Base-by-base conservation (phyloP, 2,329 filamentous ascomycete genomes). In the Botrytis pseudocinerea region DNA sequence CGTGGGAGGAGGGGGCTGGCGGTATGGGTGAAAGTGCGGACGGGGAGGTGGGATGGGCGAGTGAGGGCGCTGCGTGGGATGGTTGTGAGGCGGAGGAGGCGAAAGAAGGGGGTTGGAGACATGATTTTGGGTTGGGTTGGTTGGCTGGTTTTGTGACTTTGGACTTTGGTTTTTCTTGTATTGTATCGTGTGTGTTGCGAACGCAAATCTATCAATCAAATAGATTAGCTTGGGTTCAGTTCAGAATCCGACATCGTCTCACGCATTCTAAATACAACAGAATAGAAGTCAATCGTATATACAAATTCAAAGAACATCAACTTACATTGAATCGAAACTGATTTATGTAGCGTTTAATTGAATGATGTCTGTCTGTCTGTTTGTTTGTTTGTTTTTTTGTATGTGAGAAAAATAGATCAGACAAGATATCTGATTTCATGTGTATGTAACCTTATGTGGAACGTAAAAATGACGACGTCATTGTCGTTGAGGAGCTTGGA, bases 1-100 rank as follows among this genome's bases (percentile, higher is more conserved):
- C 75, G 63, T 4, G 76, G 76, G 35, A 64, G 69, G 1, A 2
- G 32, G 6, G 14, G 1, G 4, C 5, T n/a, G 16, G 42, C 16
- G 1, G 48, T 57, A 48, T 1, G 20, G 32, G 57, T 54, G 35
- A 70, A 46, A 16, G 48, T 7, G 5, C 62, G 70, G 10, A 6
- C 5, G 54, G 38, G 18, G 54, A 28, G 42, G 22, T 22, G n/a
- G 12, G 16, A n/a, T 16, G n/a, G n/a, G 25, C 12, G 35, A 38
- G 7, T 2, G 38, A 25, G 35, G 35, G 38, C 32, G 12, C 12
- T 4, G 22, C 44, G 28, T 14, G 44, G 35, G 20, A 32, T 48
- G 25, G 16, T 42, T 40, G 59, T 14, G n/a, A 32, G 35, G 14
- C 25, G n/a, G 40, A n/a, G 8, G 61, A 63, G 61, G 1, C 61